A percentile compares a stretch with the other conserved stretches of the same genome.
phyloP scores from a whole-genome alignment of 2,329 filamentous ascomycete genomes.

The Orbilia quercus region DNA sequence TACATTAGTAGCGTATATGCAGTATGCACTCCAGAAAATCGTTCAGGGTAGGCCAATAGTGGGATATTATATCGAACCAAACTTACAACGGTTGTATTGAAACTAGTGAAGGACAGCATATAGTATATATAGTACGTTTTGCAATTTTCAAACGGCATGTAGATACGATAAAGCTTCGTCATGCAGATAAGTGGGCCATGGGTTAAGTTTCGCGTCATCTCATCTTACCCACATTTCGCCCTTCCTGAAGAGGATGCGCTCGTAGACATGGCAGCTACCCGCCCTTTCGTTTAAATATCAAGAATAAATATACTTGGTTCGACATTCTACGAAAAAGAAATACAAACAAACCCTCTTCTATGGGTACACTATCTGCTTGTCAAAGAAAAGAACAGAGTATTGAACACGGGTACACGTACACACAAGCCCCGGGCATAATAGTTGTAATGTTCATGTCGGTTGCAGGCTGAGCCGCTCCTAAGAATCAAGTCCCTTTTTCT shows the following conservation, averaged over 20 bases:
- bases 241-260: conserved; percentile 4
- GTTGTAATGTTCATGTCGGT: conserved; percentile 17
- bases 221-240: conserved; percentile 38
- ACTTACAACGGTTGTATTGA: conserved; percentile 14
- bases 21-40: conserved; percentile 7
- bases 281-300: conserved; percentile 7
- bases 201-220: conserved; percentile 53
- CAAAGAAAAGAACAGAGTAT: background rate
- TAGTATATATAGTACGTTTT: background rate
- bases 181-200: conserved; percentile 56
- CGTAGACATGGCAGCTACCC: conserved; percentile 33
- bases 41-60: background rate
- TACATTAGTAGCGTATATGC: conserved; percentile 4
- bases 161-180: conserved; percentile 37
- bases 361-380: background rate
- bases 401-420: conserved; percentile 21
- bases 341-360: conserved; percentile 5
- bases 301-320: background rate
- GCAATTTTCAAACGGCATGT: conserved; percentile 23
- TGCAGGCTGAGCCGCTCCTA: conserved; percentile 31
- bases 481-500: conserved; percentile 18
- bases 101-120: conserved; percentile 1
- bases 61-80: conserved; percentile 3
- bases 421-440: conserved; percentile 19
- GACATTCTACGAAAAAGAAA: background rate